A percentile compares a stretch with the other conserved stretches of the same genome.
These are phyloP conservation scores for Hortiboletus flavorubellus DNA, from an alignment of 768 basidiomycete genomes.

Conservation along the genomic window DNA sequence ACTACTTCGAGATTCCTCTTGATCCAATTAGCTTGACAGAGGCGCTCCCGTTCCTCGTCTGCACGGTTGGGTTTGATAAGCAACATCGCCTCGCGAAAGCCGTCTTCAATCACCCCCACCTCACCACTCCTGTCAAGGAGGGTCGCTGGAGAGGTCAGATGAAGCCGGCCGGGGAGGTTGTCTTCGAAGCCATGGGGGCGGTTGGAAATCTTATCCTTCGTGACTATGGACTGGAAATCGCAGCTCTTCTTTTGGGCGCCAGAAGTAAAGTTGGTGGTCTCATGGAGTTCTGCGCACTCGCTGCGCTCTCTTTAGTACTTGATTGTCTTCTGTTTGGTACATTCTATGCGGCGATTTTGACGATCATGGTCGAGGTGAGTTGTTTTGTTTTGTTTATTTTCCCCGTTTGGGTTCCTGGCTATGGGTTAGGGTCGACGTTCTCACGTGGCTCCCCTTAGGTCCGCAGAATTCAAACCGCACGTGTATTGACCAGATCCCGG, in stretches of 20 bases:
- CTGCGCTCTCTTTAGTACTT: slow-evolving; percentile 79
- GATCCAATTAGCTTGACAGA: slow-evolving; percentile 93
- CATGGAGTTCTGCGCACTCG: slow-evolving; percentile 92
- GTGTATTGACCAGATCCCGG: slow-evolving; percentile 43
- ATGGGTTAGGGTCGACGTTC: slow-evolving; percentile 12
- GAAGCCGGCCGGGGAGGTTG: slow-evolving; percentile 79
- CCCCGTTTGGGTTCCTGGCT: not conserved
- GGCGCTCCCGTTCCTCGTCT: slow-evolving; percentile 95
- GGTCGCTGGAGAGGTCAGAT: slow-evolving; percentile 44
- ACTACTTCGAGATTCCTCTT: slow-evolving; percentile 79
- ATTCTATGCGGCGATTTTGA: slow-evolving; percentile 84
- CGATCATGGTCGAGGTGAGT: slow-evolving; percentile 92
- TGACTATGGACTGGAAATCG: slow-evolving; percentile 92
- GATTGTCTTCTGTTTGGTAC: slow-evolving; percentile 90
- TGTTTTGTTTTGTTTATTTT: slow-evolving; percentile 16
- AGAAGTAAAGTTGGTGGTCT: slow-evolving; percentile 84
- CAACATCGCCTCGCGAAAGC: slow-evolving; percentile 88
- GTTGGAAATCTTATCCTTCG: slow-evolving; percentile 84
- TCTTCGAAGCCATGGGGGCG: slow-evolving; percentile 76
- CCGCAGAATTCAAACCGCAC: slow-evolving; percentile 63
- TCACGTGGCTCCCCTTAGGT: slow-evolving; percentile 42
- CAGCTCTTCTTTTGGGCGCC: slow-evolving; percentile 83
- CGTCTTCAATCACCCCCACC: slow-evolving; percentile 80
- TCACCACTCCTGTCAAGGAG: slow-evolving; percentile 38
- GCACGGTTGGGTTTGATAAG: slow-evolving; percentile 98